These are phyloP conservation scores for Rhodomyrtus psidioides DNA, from an alignment of 441 rosid genomes.

Conservation along the genomic window DNA sequence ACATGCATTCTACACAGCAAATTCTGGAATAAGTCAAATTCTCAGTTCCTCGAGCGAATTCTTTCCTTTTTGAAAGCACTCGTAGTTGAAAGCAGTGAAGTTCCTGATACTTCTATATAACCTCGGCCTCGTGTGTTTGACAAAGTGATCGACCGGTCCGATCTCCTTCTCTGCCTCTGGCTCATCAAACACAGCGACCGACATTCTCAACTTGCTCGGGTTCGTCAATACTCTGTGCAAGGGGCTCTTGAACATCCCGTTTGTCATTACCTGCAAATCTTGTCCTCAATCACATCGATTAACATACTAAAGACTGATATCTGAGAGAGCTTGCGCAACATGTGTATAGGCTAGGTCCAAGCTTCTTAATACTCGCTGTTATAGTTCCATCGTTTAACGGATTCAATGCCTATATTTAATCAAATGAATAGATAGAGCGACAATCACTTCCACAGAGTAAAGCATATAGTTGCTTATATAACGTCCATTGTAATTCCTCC, in stretches of 20 bases:
- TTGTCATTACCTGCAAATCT: constrained; percentile 39
- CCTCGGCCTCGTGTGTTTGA: constrained; percentile 38
- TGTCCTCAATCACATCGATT: background rate
- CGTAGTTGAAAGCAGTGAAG: constrained; percentile 17
- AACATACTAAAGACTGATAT: background rate
- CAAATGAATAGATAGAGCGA: background rate
- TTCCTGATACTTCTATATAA: constrained; percentile 25
- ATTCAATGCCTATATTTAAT: background rate
- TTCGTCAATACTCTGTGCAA: constrained; percentile 55
- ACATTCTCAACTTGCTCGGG: constrained; percentile 36
- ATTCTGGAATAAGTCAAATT: background rate
- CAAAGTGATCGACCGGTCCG: constrained; percentile 36
- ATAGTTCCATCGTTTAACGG: background rate
- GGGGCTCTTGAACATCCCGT: constrained; percentile 68
- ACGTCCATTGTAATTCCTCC: background rate
- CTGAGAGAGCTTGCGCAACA: background rate
- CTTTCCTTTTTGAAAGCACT: constrained; percentile 27
- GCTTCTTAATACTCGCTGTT: background rate
- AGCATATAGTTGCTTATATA: background rate
- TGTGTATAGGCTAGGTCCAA: background rate
- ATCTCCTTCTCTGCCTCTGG: constrained; percentile 38
- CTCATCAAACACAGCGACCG: constrained; percentile 42
- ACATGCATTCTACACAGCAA: background rate
- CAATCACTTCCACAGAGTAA: background rate
- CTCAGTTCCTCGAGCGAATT: background rate